Evolutionary conservation across 768 basidiomycete genomes (phyloP), one percentile per base, ranked within the genome.

Genomic region (Rhodotorula sphaerocarpa): DNA sequence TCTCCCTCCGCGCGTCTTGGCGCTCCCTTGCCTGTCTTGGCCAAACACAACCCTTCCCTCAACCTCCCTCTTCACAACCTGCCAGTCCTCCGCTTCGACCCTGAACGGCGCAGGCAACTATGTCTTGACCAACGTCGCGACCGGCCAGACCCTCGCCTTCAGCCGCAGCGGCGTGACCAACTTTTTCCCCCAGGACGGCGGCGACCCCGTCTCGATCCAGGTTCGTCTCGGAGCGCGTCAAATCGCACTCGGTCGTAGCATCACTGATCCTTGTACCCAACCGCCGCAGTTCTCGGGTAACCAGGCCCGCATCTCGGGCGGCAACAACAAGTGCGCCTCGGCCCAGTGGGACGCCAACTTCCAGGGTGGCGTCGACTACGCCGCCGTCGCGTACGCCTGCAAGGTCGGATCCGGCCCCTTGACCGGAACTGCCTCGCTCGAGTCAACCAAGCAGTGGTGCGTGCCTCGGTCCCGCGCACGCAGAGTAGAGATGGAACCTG

Each of bases 381-480:
- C 66, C 1, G 66, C 61, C 16, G 66, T 67, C 14, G 55, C 57
- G 15, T 67, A 67, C 58, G 66, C 66, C 2, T 67, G 66, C 55
- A 48, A 54, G 5, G 66, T 67, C 33, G 66, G 66, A 10, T 14
- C 23, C 11, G 66, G 66, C 41, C 41, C 44, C 12, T 16, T 59
- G 28, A 63, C 62, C 7, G 66, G 66, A 5, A 63, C 66, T 7
- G 51, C 41, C 23, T 54, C 66, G 27, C 66, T 67, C 48, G 66
- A 67, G 46, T 52, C 58, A 58, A 67, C 62, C 12, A 67, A 67
- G 62, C 66, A 67, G 43, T 67, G 66, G 66, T 62, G 25, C 11
- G 56, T 33, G 34, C 15, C 28, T 10, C 23, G 42, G 1, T 12
- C 11, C 27, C 3, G 27, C 18, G 5, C 9, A 23, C 23, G 14